Base-by-base conservation (phyloP, 345 rosid genomes). In the Rhodomyrtus tomentosa region DNA sequence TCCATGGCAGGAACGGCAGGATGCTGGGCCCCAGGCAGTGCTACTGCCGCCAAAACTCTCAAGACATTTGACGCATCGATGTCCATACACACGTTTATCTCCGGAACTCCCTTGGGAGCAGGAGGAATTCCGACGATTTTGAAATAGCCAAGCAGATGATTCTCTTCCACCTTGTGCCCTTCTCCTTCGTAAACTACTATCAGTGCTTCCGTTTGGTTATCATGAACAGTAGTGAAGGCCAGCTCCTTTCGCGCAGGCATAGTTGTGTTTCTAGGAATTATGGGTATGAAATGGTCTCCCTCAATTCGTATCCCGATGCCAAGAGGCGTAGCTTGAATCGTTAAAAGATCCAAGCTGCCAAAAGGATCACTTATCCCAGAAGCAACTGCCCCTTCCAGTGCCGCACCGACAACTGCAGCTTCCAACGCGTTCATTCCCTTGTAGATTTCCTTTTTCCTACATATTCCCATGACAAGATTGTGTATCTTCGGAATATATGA, bases 31-130 rank as follows among this genome's bases (percentile, higher is more conserved):
- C 96, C 95, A 0, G 97, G 96, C 88, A 96, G 85, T 81, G 90
- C 58, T 15, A 93, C 94, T 49, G 95, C 96, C 14, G 92, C 96
- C 76, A 93, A 85, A 84, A 93, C 96, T 76, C 96, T 84, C 85
- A 95, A 84, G 40, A 90, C 90, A 62, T 92, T 93, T 0, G 92
- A 92, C 0, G 98, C 95, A 90, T 96, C 95, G 0, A 96, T 93
- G 88, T 96, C 98, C 96, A 95, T 92, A 85, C 98, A 94, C n/a
- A 96, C 93, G 25, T 88, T 92, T 83, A 96, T 92, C 94, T 95
- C 96, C 0, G 98, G 95, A 84, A 92, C 92, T 84, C 98, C 98
- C 86, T 93, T 92, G 1, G 92, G 91, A 7, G 95, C 88, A 3
- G 89, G 88, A 4, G 98, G 98, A 55, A 96, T 95, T 25, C 95